Base-by-base conservation (phyloP, 139 green algal genomes). In the Tetradesmus obliquus region DNA sequence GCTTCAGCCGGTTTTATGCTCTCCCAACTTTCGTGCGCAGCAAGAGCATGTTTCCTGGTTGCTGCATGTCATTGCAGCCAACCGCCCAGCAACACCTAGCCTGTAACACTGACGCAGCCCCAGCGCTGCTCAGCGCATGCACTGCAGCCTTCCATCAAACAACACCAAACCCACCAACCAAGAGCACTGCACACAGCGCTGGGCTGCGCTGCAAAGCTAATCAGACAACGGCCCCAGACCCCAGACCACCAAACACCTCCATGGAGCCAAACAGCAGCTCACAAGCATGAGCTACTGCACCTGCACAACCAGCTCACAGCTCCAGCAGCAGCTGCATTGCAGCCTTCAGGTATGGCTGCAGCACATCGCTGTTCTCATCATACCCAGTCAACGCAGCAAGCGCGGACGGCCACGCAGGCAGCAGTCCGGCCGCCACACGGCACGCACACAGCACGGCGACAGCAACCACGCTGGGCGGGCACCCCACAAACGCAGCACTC, bases 401-500 rank as follows among this genome's bases (percentile, higher is more conserved):
- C 53, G 84, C 72, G 22, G 32, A 10, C 32, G 90, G 90, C 90
- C 90, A 92, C 7, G 45, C 55, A 15, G 90, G 90, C 17, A 82
- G 19, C 54, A 92, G 45, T 1, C 90, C 90, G 10, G 57, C 84
- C 13, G 90, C 90, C 8, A 90, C 24, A 55, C 90, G 83, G 22
- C 55, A 94, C 15, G 92, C 94, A 60, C 95, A 97, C 79, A 97
- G 86, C 53, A 97, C 79, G 20, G 94, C 95, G 1, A 94, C 93
- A 20, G 95, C 95, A 20, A 95, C 93, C 32, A 97, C 86, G 13
- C 89, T 94, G 19, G 95, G 95, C 4, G 95, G 92, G 92, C 93
- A 96, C 84, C 96, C 96, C 54, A 96, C 91, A 85, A 97, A 97
- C 17, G 93, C 92, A 32, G 83, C 24, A 24, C 55, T 82, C 62